Base-by-base conservation (phyloP, 1,139 yeast species). In the Saccharomycopsis hybrid region DNA sequence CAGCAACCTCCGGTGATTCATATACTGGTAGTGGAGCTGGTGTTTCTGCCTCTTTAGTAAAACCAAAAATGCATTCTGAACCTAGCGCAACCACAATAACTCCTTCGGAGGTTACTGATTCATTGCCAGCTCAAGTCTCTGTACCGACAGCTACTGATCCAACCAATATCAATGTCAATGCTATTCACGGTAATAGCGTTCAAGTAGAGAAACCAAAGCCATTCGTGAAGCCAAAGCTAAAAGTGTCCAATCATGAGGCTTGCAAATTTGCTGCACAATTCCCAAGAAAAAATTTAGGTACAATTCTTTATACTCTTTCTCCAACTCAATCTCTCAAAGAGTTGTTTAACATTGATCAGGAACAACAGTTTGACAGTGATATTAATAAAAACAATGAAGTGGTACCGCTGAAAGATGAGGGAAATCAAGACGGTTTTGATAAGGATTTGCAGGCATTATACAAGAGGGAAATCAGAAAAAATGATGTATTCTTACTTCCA, bases 301-400 rank as follows among this genome's bases (percentile, higher is more conserved):
- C 82, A 1, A 64, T 85, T 2, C 65, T 82, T 0, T 86, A 86
- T 62, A 71, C 70, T 41, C 81, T 85, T 1, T 69, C 75, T 9
- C 74, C 79, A 2, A 74, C 78, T 5, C 18, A n/a, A n/a, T 27
- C 47, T 2, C 32, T 44, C 2, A 39, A 43, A 39, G 44, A 37
- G 9, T 24, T 47, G 39, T 36, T 43, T 7, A n/a, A n/a, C n/a
- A n/a, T n/a, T n/a, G n/a, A n/a, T n/a, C n/a, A n/a, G n/a, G n/a
- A n/a, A n/a, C n/a, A n/a, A n/a, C n/a, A n/a, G n/a, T n/a, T n/a
- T n/a, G n/a, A n/a, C n/a, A n/a, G n/a, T n/a, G n/a, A n/a, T n/a
- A n/a, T n/a, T n/a, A n/a, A n/a, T n/a, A n/a, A n/a, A n/a, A n/a
- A n/a, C n/a, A n/a, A n/a, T n/a, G n/a, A n/a, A n/a, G n/a, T n/a